phyloP scores from a whole-genome alignment of 2,329 filamentous ascomycete species.

The Botryotinia narcissicola region DNA sequence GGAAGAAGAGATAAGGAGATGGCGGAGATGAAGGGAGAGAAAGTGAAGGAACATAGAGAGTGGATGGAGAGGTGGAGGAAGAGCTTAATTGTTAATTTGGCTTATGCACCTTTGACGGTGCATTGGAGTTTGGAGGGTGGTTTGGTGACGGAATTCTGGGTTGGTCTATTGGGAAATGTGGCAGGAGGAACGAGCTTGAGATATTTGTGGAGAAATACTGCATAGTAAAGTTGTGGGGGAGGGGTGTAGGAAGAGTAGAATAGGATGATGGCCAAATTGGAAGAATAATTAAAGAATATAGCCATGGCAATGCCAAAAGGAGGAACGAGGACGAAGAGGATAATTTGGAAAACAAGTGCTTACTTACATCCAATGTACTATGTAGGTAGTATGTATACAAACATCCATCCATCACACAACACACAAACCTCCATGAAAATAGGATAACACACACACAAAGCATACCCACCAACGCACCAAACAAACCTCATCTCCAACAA shows the following conservation, averaged over 20 bases:
- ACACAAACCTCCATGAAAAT: not conserved
- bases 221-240: not conserved
- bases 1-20: slow-evolving; percentile 36
- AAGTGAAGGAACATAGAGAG: slow-evolving; percentile 38
- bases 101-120: slow-evolving; percentile 78
- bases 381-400: not conserved
- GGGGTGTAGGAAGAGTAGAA: not conserved
- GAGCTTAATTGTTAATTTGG: slow-evolving; percentile 65
- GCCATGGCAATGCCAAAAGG: not conserved
- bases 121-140: slow-evolving; percentile 78
- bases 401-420: not conserved
- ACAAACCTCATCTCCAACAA: not conserved
- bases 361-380: not conserved
- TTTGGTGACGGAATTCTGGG: slow-evolving; percentile 54
- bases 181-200: slow-evolving; percentile 46
- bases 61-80: slow-evolving; percentile 54
- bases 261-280: not conserved
- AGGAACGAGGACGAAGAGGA: not conserved
- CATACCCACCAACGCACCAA: not conserved
- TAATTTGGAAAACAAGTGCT: not conserved
- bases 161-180: slow-evolving; percentile 57
- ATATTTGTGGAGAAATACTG: slow-evolving; percentile 44
- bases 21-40: slow-evolving; percentile 33
- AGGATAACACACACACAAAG: not conserved
- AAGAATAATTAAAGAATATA: not conserved